Conservation (phyloP, 768 basidiomycete species). For the Suillus variegatus region DNA sequence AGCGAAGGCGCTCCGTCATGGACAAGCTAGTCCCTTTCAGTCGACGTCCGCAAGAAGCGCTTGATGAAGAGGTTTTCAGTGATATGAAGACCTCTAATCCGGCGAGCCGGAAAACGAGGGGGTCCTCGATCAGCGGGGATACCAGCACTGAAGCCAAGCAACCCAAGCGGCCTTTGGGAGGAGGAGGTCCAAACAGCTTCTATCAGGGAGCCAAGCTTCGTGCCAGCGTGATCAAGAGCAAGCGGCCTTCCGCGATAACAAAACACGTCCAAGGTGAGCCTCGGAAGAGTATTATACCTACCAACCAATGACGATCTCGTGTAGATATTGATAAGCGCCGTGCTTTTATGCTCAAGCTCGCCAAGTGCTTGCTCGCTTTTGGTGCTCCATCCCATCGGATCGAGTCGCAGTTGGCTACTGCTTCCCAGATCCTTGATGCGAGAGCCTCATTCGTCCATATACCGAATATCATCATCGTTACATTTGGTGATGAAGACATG, state of each 20-base stretch:
- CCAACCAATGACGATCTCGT: slow-evolving; percentile 3
- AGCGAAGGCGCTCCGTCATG: slow-evolving; percentile 12
- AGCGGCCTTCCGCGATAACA: slow-evolving; percentile 37
- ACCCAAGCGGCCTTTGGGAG: background rate
- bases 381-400: slow-evolving; percentile 95
- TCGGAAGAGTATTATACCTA: background rate
- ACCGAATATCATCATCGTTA: slow-evolving; percentile 76
- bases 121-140: background rate
- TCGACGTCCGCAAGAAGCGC: slow-evolving; percentile 12
- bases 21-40: slow-evolving; percentile 18
- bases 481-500: slow-evolving; percentile 75
- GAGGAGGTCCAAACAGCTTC: slow-evolving; percentile 23
- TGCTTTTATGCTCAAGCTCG: slow-evolving; percentile 83
- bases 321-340: slow-evolving; percentile 50
- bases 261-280: slow-evolving; percentile 49
- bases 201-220: slow-evolving; percentile 32
- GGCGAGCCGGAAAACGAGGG: background rate
- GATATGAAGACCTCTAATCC: slow-evolving; percentile 27
- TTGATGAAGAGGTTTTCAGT: slow-evolving; percentile 27
- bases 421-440: slow-evolving; percentile 75
- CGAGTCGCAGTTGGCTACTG: slow-evolving; percentile 83
- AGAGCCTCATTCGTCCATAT: slow-evolving; percentile 85
- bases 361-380: slow-evolving; percentile 86
- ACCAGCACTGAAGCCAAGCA: background rate
- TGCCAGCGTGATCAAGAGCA: slow-evolving; percentile 32